phyloP scores from a whole-genome alignment of 306 rosid genomes.

The Hippophae gyantsensis region DNA sequence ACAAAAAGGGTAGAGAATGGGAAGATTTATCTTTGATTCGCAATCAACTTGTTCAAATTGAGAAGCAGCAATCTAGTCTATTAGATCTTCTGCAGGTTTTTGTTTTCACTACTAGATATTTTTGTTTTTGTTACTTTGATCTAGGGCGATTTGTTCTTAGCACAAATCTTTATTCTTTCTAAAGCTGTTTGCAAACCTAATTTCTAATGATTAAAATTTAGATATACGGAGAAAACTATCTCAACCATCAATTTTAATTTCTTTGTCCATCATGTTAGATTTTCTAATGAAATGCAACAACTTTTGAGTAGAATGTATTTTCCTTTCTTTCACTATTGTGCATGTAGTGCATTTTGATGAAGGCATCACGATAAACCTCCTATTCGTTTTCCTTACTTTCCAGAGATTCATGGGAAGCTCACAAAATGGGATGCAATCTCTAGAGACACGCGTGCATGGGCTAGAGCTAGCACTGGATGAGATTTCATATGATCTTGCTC shows the following conservation, averaged over 20 bases:
- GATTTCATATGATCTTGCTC: conserved; percentile 83
- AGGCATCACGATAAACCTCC: neutral
- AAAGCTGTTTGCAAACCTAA: neutral
- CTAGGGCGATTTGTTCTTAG: neutral
- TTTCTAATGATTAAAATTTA: no score
- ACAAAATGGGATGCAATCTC: conserved; percentile 75
- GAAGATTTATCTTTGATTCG: conserved; percentile 74
- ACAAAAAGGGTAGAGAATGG: conserved; percentile 42
- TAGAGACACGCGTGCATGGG: conserved; percentile 95
- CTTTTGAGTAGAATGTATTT: no score
- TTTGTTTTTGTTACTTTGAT: neutral
- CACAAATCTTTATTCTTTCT: neutral
- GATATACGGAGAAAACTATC: no score
- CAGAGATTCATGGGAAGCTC: conserved; percentile 94
- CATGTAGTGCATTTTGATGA: neutral
- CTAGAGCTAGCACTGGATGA: conserved; percentile 88
- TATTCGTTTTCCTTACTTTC: conserved; percentile 14
- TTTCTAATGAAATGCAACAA: no score
- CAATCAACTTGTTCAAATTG: conserved; percentile 76
- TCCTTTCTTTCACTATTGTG: neutral
- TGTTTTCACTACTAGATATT: conserved; percentile 25
- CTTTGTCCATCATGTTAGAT: no score
- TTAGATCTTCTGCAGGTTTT: conserved; percentile 79
- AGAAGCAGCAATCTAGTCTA: conserved; percentile 87
- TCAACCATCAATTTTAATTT: no score